phyloP scores from a whole-genome alignment of 441 rosid species.

The Jatropha multifida region DNA sequence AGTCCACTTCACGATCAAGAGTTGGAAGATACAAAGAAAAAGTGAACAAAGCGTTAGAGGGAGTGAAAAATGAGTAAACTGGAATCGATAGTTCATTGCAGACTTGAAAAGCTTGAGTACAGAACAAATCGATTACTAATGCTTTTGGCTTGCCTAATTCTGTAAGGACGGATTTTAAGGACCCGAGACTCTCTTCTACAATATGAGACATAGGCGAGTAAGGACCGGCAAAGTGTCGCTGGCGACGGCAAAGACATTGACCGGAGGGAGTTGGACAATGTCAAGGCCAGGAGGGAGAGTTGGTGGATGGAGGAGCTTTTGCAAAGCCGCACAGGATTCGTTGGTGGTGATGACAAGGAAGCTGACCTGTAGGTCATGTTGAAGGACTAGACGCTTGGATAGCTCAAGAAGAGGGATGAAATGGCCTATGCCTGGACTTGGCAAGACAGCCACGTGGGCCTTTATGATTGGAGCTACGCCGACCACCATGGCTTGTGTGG shows the following conservation, averaged over 20 bases:
- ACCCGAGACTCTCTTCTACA: constrained; percentile 30
- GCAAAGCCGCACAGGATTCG: constrained; percentile 13
- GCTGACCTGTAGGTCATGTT: constrained; percentile 35
- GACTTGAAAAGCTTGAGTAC: constrained; percentile 47
- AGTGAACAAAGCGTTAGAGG: constrained; percentile 54
- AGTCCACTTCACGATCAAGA: constrained; percentile 36
- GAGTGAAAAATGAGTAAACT: constrained; percentile 41
- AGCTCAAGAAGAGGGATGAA: constrained; percentile 49
- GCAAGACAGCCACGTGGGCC: constrained; percentile 36
- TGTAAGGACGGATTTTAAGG: constrained; percentile 27
- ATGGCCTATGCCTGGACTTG: constrained; percentile 56
- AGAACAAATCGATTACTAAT: constrained; percentile 51
- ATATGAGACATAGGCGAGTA: constrained; percentile 29
- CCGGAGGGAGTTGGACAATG: constrained; percentile 35
- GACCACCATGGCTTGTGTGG: not conserved
- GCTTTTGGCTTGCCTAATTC: constrained; percentile 31
- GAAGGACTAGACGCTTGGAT: constrained; percentile 32
- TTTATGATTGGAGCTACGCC: constrained; percentile 1
- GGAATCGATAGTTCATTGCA: constrained; percentile 49
- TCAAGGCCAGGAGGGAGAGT: constrained; percentile 42
- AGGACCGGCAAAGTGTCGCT: constrained; percentile 9
- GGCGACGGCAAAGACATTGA: constrained; percentile 25
- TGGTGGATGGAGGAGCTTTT: constrained; percentile 31
- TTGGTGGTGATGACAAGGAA: constrained; percentile 37
- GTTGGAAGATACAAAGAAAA: constrained; percentile 41